A percentile compares a stretch with the other conserved stretches of the same genome.
phyloP scores from a whole-genome alignment of 106 monocot genomes.

The Vanilla planifolia region DNA sequence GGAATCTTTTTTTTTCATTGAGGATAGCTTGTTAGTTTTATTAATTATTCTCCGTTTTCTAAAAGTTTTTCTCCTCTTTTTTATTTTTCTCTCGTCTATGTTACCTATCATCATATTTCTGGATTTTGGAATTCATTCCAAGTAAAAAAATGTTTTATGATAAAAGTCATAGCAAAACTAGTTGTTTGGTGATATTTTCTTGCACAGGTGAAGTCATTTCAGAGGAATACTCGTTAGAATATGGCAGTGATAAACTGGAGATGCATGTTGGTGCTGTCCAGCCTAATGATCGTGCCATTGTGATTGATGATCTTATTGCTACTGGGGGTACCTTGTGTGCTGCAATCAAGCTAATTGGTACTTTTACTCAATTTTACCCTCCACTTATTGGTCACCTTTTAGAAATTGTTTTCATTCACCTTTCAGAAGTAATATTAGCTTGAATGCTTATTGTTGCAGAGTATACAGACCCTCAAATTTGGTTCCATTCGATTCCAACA shows the following conservation, averaged over 20 bases:
- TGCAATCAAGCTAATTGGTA: conserved; percentile 61
- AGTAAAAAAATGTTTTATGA: too few species aligned
- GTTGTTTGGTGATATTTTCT: neutral
- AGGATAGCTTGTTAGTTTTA: too few species aligned
- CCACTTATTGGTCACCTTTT: neutral
- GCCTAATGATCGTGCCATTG: conserved; percentile 32
- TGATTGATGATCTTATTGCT: conserved; percentile 74
- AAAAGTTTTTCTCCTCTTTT: too few species aligned
- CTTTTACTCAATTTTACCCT: conserved; percentile 1
- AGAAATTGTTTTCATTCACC: neutral
- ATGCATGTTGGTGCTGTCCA: conserved; percentile 80
- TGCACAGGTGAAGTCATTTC: conserved; percentile 61
- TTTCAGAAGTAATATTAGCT: neutral
- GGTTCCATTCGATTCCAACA: too few species aligned
- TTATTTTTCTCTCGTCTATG: too few species aligned
- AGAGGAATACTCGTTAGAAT: conserved; percentile 72
- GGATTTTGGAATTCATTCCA: too few species aligned
- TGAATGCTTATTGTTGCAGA: too few species aligned
- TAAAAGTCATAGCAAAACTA: neutral
- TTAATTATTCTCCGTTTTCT: too few species aligned
- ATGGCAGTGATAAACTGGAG: conserved; percentile 63
- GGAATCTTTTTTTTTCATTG: too few species aligned
- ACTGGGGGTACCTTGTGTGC: conserved; percentile 70
- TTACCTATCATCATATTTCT: too few species aligned
- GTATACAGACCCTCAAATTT: too few species aligned